phyloP scores from a whole-genome alignment of 768 basidiomycete species.

The Suillus lakei region DNA sequence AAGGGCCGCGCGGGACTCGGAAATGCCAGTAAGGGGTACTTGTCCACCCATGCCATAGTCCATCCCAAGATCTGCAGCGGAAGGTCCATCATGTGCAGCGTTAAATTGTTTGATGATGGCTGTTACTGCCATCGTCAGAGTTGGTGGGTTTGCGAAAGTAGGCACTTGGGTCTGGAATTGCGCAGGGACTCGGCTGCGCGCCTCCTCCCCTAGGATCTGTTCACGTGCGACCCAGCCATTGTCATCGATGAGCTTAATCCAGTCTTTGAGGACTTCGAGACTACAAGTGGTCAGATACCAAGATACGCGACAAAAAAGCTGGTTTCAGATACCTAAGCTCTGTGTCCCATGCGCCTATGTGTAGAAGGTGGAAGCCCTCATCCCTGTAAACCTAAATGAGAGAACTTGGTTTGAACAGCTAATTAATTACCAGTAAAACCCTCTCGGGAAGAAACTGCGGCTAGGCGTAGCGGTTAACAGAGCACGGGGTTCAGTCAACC shows the following conservation, averaged over 20 bases:
- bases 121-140: slow-evolving; percentile 91
- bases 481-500: slow-evolving; percentile 72
- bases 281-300: slow-evolving; percentile 41
- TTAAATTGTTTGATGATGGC: slow-evolving; percentile 83
- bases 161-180: slow-evolving; percentile 96
- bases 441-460: slow-evolving; percentile 95
- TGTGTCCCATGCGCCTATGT: slow-evolving; percentile 93
- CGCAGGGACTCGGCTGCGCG: slow-evolving; percentile 88
- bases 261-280: slow-evolving; percentile 86
- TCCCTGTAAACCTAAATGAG: slow-evolving; percentile 60
- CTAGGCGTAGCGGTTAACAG: slow-evolving; percentile 94
- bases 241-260: slow-evolving; percentile 90
- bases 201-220: slow-evolving; percentile 96
- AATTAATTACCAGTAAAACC: slow-evolving; percentile 89
- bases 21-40: slow-evolving; percentile 45
- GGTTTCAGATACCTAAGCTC: slow-evolving; percentile 63
- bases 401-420: background rate
- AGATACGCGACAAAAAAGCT: background rate
- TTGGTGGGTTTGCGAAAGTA: slow-evolving; percentile 93
- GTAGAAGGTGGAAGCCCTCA: slow-evolving; percentile 93
- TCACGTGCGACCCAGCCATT: slow-evolving; percentile 97
- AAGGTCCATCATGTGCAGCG: slow-evolving; percentile 47
- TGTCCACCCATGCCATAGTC: slow-evolving; percentile 61
- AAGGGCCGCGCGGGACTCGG: slow-evolving; percentile 62
- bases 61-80: slow-evolving; percentile 69